Base-by-base conservation (phyloP, 2,329 filamentous ascomycete species). In the Diatrype stigma region DNA sequence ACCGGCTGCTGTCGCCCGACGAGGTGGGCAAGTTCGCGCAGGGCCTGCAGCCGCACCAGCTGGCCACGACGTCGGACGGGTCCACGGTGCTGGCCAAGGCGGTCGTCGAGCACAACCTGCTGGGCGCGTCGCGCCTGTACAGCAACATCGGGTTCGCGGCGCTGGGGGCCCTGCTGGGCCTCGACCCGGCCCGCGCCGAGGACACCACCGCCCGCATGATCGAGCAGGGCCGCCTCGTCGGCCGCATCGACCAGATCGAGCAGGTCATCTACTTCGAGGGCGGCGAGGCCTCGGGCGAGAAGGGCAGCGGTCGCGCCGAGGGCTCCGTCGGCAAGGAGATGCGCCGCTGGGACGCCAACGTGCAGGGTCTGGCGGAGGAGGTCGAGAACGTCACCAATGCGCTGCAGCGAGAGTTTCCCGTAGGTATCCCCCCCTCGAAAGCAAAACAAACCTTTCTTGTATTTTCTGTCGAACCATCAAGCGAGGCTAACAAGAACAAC, bases 201-300 rank as follows among this genome's bases (percentile, higher is more conserved):
- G 85, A 88, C 52, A 96, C 94, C 49, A 94, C 93, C 12, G 91
- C 93, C 4, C 81, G 84, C 60, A 99, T 99, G 94, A 90, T 99
- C 61, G 92, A 97, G 74, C 92, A 96, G 70, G 91, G 90, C 10
- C 84, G 94, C 30, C 72, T 99, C 47, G 82, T 87, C 3, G 94
- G 93, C 7, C 85, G 87, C 51, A 97, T 99, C 63, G 93, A 99
- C 70, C 94, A 99, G 74, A 92, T 99, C 51, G 89, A 91, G 51
- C 81, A 87, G 14, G 74, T 92, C 11, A 92, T 99, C 53, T 91
- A 85, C 73, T 99, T 99, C 66, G 89, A 94, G 70, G 76, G 71
- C 64, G 83, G 83, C 30, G 86, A 90, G 63, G 85, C 84, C 7
- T 85, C 82, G 3, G 86, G 84, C 1, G 78, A 86, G 66, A 84